Percentiles rank a stretch among this genome's conserved stretches.
These are phyloP conservation scores for Graphiopsis chlorocephala DNA, from an alignment of 2,329 filamentous ascomycete species.

Conservation along the genomic window DNA sequence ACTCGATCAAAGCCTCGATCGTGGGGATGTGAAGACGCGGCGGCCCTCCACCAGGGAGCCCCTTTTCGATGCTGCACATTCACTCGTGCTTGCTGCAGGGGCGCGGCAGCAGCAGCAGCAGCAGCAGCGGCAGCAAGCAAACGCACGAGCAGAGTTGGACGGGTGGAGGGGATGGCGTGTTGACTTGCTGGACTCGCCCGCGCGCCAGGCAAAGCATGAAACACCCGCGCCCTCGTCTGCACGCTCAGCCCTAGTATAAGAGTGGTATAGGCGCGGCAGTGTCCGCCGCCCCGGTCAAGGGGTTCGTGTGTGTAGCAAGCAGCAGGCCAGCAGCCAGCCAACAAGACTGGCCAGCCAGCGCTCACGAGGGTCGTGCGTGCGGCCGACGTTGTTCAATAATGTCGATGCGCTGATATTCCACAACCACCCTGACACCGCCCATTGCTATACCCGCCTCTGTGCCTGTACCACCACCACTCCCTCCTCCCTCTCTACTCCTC, in stretches of 20 bases:
- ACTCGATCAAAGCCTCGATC: not conserved
- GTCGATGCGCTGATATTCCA: constrained; percentile 12
- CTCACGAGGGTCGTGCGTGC: not conserved
- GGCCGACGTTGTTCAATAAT: constrained; percentile 6
- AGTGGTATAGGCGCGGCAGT: not conserved
- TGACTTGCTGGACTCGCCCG: not conserved
- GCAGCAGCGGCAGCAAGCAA: not conserved
- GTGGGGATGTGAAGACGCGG: constrained; percentile 7
- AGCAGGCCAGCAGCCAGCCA: not conserved
- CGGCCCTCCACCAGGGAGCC: not conserved
- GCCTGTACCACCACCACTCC: constrained; percentile 6
- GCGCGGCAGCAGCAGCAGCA: not conserved
- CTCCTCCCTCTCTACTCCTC: not conserved
- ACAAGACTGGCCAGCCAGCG: not conserved
- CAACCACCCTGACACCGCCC: constrained; percentile 12
- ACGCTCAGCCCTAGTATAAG: not conserved
- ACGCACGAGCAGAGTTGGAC: not conserved
- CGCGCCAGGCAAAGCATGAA: not conserved
- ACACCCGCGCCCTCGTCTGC: not conserved
- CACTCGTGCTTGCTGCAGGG: not conserved
- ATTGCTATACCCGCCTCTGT: constrained; percentile 15
- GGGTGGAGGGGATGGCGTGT: not conserved
- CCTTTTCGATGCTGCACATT: not conserved
- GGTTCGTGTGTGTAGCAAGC: constrained; percentile 1
- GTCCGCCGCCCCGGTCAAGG: not conserved